Conservation (phyloP, 345 rosid species). For the Aquilaria yunnanensis region DNA sequence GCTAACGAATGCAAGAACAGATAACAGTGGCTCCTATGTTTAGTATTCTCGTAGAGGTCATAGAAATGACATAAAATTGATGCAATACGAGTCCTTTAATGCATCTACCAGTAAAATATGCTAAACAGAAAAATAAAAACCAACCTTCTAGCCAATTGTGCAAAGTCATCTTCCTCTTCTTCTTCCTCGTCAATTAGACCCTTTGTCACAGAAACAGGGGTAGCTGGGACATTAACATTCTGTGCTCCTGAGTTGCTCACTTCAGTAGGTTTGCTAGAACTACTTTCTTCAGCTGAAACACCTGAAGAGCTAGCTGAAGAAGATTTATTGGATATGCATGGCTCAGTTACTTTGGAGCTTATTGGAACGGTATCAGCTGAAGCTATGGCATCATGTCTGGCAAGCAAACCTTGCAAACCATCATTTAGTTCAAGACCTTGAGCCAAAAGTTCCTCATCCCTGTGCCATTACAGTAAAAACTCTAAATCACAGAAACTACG, state of each 20-base stretch:
- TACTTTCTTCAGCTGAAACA: constrained; percentile 8
- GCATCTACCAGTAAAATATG: not conserved
- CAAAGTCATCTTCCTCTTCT: constrained; percentile 89
- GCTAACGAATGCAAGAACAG: too few relatives aligned
- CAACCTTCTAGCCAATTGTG: constrained; percentile 83
- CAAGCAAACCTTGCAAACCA: constrained; percentile 57
- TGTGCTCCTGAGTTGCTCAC: constrained; percentile 35
- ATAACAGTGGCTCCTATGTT: too few relatives aligned
- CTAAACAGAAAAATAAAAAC: not conserved
- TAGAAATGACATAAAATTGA: too few relatives aligned
- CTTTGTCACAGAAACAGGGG: constrained; percentile 32
- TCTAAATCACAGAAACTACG: not conserved
- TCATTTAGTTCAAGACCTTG: constrained; percentile 83
- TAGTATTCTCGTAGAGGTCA: too few relatives aligned
- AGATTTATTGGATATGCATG: too few relatives aligned
- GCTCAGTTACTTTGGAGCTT: constrained; percentile 19
- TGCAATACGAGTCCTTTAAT: too few relatives aligned
- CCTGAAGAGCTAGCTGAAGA: constrained; percentile 1
- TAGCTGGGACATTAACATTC: constrained; percentile 28
- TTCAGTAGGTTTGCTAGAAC: constrained; percentile 33
- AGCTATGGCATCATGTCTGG: constrained; percentile 77
- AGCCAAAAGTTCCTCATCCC: constrained; percentile 82
- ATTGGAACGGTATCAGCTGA: constrained; percentile 54
- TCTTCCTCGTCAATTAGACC: constrained; percentile 59
- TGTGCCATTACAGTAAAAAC: constrained; percentile 25